These are phyloP conservation scores for Globisporangium solare DNA, from an alignment of 352 stramenopile genomes.

Conservation along the genomic window DNA sequence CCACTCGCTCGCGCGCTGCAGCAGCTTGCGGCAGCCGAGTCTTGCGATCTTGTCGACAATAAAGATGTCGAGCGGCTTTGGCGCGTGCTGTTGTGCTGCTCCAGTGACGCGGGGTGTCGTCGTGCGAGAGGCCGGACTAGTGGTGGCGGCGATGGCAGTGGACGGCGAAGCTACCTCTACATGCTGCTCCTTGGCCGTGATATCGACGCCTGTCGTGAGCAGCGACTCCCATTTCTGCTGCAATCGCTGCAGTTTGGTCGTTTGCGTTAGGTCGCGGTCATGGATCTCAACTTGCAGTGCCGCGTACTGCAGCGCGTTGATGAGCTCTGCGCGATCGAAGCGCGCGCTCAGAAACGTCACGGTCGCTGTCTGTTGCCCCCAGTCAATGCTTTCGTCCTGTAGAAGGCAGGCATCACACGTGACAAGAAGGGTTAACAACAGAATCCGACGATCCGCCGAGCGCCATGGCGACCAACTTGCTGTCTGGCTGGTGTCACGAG, in stretches of 20 bases:
- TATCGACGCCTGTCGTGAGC: constrained; percentile 30
- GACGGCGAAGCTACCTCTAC: background rate
- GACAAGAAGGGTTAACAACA: background rate
- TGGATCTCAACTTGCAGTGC: constrained; percentile 52
- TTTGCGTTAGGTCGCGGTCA: constrained; percentile 58
- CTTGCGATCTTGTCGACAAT: constrained; percentile 54
- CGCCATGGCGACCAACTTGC: constrained; percentile 23
- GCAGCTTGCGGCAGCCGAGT: constrained; percentile 39
- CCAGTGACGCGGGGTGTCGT: constrained; percentile 11
- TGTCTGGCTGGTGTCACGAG: constrained; percentile 26
- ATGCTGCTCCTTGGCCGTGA: constrained; percentile 7
- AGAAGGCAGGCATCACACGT: background rate
- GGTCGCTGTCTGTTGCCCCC: constrained; percentile 24
- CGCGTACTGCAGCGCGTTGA: constrained; percentile 40
- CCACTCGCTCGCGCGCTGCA: constrained; percentile 32
- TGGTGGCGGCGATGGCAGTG: no score
- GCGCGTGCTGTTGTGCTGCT: background rate
- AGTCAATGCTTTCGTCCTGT: constrained; percentile 26
- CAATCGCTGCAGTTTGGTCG: constrained; percentile 26
- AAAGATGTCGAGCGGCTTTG: constrained; percentile 44
- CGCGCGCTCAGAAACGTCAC: constrained; percentile 49
- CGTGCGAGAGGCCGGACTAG: constrained; percentile 11
- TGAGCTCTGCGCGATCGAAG: constrained; percentile 32
- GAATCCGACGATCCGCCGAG: background rate
- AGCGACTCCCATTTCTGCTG: constrained; percentile 61